These are phyloP conservation scores for Sedum album DNA, from an alignment of 164 flowering plant species.

Conservation along the genomic window DNA sequence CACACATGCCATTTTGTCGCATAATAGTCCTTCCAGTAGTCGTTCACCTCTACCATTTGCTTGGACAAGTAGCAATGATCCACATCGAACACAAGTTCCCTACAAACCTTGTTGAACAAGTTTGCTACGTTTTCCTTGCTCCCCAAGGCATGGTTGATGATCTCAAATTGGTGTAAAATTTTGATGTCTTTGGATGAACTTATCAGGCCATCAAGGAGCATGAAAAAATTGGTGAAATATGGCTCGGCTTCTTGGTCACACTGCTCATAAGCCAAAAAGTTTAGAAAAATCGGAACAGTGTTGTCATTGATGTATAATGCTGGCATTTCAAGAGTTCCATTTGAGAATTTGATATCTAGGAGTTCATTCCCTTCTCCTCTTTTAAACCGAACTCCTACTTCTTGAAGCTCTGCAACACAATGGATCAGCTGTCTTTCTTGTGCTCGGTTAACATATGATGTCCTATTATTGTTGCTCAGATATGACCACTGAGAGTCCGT, in stretches of 20 bases:
- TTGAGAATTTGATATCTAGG: conserved; percentile 17
- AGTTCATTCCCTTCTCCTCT: conserved; percentile 8
- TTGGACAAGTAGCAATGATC: conserved; percentile 14
- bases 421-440: conserved; percentile 15
- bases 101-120: conserved; percentile 20
- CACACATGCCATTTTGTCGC: conserved; percentile 11
- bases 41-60: conserved; percentile 11
- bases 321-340: conserved; percentile 21
- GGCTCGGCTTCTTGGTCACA: conserved; percentile 12
- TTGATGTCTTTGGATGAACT: conserved; percentile 20
- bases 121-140: conserved; percentile 20
- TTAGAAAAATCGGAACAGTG: conserved; percentile 19
- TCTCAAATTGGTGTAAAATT: conserved; percentile 19
- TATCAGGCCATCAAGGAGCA: conserved; percentile 23
- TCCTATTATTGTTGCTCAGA: not conserved
- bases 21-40: conserved; percentile 5
- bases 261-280: conserved; percentile 29
- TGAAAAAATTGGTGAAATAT: conserved; percentile 20
- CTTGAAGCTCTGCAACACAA: conserved; percentile 17
- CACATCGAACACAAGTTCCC: conserved; percentile 16
- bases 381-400: conserved; percentile 17
- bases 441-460: not conserved
- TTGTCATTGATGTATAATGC: conserved; percentile 19
- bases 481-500: not conserved
- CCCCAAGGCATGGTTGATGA: conserved; percentile 22